phyloP scores from a whole-genome alignment of 805 yeast species.

The Myxozyma neotropica region DNA sequence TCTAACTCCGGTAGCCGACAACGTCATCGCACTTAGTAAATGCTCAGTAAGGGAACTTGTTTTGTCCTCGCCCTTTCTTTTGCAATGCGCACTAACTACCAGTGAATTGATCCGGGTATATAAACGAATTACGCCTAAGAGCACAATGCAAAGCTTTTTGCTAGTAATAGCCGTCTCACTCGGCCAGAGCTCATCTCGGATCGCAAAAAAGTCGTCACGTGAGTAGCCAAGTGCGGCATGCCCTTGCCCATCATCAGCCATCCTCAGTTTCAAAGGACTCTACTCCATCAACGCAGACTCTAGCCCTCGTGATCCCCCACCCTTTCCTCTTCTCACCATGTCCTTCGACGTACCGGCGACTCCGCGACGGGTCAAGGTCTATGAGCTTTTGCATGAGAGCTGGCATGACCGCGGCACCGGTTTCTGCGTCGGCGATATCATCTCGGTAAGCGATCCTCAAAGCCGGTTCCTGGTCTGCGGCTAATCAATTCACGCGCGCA shows the following conservation, averaged over 20 bases:
- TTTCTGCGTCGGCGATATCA: constrained; percentile 63
- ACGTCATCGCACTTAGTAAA: no score
- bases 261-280: not conserved
- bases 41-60: no score
- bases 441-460: not conserved
- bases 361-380: constrained; percentile 89
- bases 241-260: constrained; percentile 3
- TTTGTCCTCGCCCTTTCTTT: no score
- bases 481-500: not conserved
- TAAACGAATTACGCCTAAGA: no score
- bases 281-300: not conserved
- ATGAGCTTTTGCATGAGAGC: constrained; percentile 72
- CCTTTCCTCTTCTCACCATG: constrained; percentile 16
- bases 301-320: constrained; percentile 3
- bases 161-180: no score
- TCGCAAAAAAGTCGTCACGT: constrained; percentile 5
- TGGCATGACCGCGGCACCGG: constrained; percentile 97
- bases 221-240: not conserved
- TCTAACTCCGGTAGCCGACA: not conserved
- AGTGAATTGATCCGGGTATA: no score
- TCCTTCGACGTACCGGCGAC: constrained; percentile 42
- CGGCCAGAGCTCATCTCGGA: not conserved
- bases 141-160: no score
- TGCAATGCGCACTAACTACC: no score
- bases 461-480: not conserved